Conservation (phyloP, 768 basidiomycete genomes). For the Podaxis sp. region DNA sequence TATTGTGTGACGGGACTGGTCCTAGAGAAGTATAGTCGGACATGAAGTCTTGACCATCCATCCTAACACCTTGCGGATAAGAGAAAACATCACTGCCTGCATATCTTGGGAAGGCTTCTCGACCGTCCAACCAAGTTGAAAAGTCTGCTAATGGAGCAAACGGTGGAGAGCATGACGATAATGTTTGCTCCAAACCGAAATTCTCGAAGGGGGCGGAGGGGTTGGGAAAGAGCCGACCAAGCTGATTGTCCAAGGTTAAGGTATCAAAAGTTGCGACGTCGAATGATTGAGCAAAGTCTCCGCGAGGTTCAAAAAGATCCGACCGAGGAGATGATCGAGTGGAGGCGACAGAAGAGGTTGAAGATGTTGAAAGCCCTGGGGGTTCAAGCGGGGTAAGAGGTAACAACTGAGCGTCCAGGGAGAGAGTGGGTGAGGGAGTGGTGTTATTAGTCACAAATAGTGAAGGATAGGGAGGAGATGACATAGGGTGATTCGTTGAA, state of each 20-base stretch:
- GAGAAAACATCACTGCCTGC: constrained; percentile 23
- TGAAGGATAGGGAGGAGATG: constrained; percentile 31
- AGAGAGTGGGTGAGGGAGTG: constrained; percentile 19
- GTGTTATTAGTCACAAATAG: constrained; percentile 15
- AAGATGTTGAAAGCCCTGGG: constrained; percentile 27
- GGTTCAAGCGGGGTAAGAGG: constrained; percentile 19
- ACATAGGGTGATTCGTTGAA: constrained; percentile 11
- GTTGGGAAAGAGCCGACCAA: constrained; percentile 33
- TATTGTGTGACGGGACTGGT: not conserved
- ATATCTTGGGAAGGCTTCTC: constrained; percentile 32
- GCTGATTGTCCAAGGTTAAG: constrained; percentile 32
- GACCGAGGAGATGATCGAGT: constrained; percentile 38
- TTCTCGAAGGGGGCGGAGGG: constrained; percentile 19
- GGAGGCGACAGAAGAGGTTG: constrained; percentile 34
- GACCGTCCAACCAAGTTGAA: constrained; percentile 32
- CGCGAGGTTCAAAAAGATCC: constrained; percentile 34
- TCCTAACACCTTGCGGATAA: constrained; percentile 15
- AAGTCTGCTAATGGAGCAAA: constrained; percentile 26
- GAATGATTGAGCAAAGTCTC: constrained; percentile 21
- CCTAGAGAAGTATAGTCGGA: constrained; percentile 16
- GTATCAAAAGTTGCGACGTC: constrained; percentile 19
- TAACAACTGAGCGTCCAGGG: constrained; percentile 16
- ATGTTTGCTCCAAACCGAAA: constrained; percentile 17
- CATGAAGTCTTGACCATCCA: constrained; percentile 20
- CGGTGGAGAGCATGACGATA: constrained; percentile 29